Base-by-base conservation (phyloP, 805 yeast genomes). In the Lipomyces yamanashiensis region DNA sequence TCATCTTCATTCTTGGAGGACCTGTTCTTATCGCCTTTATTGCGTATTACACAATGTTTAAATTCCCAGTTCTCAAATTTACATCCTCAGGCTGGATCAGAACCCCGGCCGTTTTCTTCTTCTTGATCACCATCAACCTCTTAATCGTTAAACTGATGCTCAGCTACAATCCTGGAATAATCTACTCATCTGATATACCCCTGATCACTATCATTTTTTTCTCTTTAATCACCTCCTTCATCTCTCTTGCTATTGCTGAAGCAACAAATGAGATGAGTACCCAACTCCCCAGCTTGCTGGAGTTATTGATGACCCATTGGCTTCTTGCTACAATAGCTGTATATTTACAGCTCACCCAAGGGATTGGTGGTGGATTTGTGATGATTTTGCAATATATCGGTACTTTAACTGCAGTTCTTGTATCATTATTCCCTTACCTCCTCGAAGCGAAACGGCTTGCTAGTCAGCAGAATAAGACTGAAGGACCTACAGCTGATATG, bases 101-200 rank as follows among this genome's bases (percentile, higher is more conserved):
- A 28, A 23, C 63, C 3, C 66, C 68, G 2, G 44, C 40, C 5
- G 10, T 49, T 7, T 33, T 64, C 7, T 13, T 58, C 17, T n/a
- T 50, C 9, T 54, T 64, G 2, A 21, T 55, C 15, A n/a, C 39
- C 8, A 48, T 54, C 44, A 56, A 61, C 39, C 13, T 39, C 19
- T n/a, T 54, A 17, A 19, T 54, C 13, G 55, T 47, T 21, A 41
- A 37, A 3, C 17, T 28, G n/a, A 52, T 63, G n/a, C n/a, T 37
- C 4, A 17, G 15, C 15, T 17, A 41, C 21, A 66, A 66, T 33
- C 54, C 56, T 8, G 59, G 45, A 13, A 47, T 57, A 23, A 54
- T 66, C 21, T 62, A 66, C 44, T 47, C 67, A 7, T 59, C 69
- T 8, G 67, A 66, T 34, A 19, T 39, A 36, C 68, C 68, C 10